Evolutionary conservation across 805 yeast species (phyloP), one percentile per base, ranked within the genome.

Genomic region (Nakazawaea laoshanensis): DNA sequence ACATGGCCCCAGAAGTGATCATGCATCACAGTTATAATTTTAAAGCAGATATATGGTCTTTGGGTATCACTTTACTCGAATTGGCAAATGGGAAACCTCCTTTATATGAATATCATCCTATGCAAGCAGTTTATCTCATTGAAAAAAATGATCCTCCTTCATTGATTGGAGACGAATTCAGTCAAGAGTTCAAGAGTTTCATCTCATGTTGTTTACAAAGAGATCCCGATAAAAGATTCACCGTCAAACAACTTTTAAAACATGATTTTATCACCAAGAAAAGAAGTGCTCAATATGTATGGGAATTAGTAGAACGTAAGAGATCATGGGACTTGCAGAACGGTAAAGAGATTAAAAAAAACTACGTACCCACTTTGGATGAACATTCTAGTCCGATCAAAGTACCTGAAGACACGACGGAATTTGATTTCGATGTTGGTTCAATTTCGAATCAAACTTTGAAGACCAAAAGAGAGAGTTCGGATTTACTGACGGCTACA

Each of bases 51-150:
- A 67, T 81, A 3, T 81, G 92, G 92, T 77, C 85, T 7, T 56
- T 81, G 38, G 92, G 89, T 1, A 80, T 85, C 39, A 81, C 89
- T 22, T 74, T 83, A 3, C 76, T 76, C 36, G 94, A 82, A 48
- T 54, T 82, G 40, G 77, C 80, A 9, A 64, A 64, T 19, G 86
- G 88, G 0, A 77, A 68, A 42, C 92, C 94, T 1, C 92, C 94
- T 7, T 50, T 77, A 14, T 53, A 72, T 2, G 61, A 69, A 35
- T 61, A 56, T 33, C 69, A 70, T 47, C 77, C 78, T 6, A 66
- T 70, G 65, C 70, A 70, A 43, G 79, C 70, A 2, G 45, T 73
- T 20, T 66, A 68, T 40, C 47, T 54, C 27, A 74, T 73, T 25
- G 73, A 75, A 0, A 64, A 67, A 36, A 60, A 61, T 25, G 51